Conservation (phyloP, 495 filamentous ascomycete species). For the Collariella sp. region DNA sequence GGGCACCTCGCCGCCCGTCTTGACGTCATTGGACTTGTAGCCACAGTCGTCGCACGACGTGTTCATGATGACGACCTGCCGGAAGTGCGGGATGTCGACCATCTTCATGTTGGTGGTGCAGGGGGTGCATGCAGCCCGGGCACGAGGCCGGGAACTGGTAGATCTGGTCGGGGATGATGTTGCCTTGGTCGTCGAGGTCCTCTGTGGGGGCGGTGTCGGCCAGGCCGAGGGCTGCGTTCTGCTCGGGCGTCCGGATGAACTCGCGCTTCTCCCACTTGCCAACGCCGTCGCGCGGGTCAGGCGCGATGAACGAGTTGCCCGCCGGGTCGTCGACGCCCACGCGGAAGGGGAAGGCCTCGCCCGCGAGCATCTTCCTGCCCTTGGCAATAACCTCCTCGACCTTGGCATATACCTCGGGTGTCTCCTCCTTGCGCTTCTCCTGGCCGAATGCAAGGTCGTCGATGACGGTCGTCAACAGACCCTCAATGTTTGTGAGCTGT, state of each 20-base stretch:
- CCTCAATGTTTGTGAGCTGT: constrained; percentile 87
- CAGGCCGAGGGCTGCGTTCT: constrained; percentile 76
- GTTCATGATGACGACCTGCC: constrained; percentile 85
- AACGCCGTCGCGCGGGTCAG: constrained; percentile 61
- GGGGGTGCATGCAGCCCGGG: constrained; percentile 73
- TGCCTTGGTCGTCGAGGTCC: constrained; percentile 48
- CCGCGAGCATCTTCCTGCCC: constrained; percentile 61
- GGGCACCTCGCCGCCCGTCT: constrained; percentile 89
- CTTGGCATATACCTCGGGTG: constrained; percentile 67
- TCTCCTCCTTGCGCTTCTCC: constrained; percentile 57
- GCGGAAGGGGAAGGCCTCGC: constrained; percentile 76
- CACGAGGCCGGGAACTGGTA: constrained; percentile 86
- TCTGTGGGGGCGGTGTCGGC: constrained; percentile 28
- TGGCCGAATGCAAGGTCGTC: constrained; percentile 72
- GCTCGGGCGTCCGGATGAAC: constrained; percentile 70
- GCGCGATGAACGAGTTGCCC: constrained; percentile 97
- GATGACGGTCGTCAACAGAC: constrained; percentile 65
- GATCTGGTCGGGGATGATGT: constrained; percentile 80
- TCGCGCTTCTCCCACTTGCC: constrained; percentile 76
- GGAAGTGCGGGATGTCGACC: constrained; percentile 94
- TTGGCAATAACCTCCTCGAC: constrained; percentile 63
- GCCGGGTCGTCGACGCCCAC: constrained; percentile 80
- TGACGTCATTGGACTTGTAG: constrained; percentile 92
- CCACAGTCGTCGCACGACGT: constrained; percentile 83
- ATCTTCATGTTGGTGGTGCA: constrained; percentile 91